Base-by-base conservation (phyloP, 2,329 filamentous ascomycete genomes). In the Dactylonectria macrodidyma region DNA sequence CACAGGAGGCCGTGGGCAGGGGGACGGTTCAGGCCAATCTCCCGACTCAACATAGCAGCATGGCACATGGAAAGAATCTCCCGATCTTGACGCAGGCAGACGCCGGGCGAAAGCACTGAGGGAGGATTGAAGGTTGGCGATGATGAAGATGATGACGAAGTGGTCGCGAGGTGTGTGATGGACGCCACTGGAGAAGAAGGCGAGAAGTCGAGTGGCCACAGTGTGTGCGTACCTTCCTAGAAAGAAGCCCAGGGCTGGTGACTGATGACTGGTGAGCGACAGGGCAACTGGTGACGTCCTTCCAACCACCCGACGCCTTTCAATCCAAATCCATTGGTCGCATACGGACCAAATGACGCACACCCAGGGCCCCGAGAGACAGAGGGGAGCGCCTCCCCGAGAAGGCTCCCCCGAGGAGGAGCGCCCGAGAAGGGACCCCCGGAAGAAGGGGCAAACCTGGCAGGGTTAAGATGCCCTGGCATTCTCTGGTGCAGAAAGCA, bases 71-170 rank as follows among this genome's bases (percentile, higher is more conserved):
- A n/a, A 59, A 48, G n/a, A 19, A 51, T 48, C 46, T 19, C 58
- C 36, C 52, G 58, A 57, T 14, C 22, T 61, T 61, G 51, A 61
- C 61, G 44, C 46, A 58, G 50, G 63, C 58, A 60, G 38, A 52
- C 51, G 50, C 34, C 57, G 60, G 19, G 47, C 46, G 36, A 56
- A 44, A 61, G 34, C 34, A 34, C 34, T 61, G 46, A 66, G 56
- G 57, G 57, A 44, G 52, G 52, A 60, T 66, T 55, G 58, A 61
- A 26, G 63, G 44, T 16, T 41, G 48, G 14, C 34, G 24, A 51
- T 44, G 47, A 61, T 66, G 51, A 57, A 34, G 56, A 56, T 59
- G 57, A 66, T 66, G 63, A 66, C 47, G 51, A 46, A 61, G 51
- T 61, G 57, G 33, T 26, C 48, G 36, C 34, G 48, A 54, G 24